Evolutionary conservation across 768 basidiomycete species (phyloP).

Genomic region (Rubroboletus pulcherrimus): DNA sequence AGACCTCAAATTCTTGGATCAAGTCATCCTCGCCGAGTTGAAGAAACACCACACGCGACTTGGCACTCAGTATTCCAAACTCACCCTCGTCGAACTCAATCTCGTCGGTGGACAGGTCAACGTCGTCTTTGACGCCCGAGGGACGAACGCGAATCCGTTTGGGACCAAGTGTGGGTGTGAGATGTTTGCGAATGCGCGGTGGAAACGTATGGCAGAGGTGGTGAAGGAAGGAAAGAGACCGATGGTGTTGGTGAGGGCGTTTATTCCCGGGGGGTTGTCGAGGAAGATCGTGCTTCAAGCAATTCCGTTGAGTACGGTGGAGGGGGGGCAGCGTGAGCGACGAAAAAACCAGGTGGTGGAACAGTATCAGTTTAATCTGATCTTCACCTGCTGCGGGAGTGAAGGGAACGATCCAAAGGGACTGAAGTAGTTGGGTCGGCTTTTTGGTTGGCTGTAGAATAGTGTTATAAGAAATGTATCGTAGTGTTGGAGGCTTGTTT

Average conservation of each 20-base stretch:
- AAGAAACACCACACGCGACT: slow-evolving; percentile 16
- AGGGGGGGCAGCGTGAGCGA: neutral
- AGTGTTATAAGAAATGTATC: neutral
- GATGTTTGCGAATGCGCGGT: slow-evolving; percentile 18
- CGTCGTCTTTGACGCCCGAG: slow-evolving; percentile 17
- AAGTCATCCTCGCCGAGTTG: slow-evolving; percentile 25
- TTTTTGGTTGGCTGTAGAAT: neutral
- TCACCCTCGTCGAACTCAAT: slow-evolving; percentile 26
- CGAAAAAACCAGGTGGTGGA: slow-evolving; percentile 1
- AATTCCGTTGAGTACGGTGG: slow-evolving; percentile 19
- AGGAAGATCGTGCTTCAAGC: slow-evolving; percentile 28
- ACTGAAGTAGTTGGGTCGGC: neutral
- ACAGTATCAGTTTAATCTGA: slow-evolving; percentile 19
- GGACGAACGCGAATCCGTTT: slow-evolving; percentile 21
- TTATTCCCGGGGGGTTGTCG: slow-evolving; percentile 25
- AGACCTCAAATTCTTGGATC: slow-evolving; percentile 27
- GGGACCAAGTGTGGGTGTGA: slow-evolving; percentile 25
- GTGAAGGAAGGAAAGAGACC: slow-evolving; percentile 11
- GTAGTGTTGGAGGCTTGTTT: neutral
- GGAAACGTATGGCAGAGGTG: slow-evolving; percentile 21
- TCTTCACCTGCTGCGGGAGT: slow-evolving; percentile 24
- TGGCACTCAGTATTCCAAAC: slow-evolving; percentile 10
- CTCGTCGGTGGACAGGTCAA: slow-evolving; percentile 10
- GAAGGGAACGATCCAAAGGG: neutral
- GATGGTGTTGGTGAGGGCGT: slow-evolving; percentile 25